These are phyloP conservation scores for Sechiopsis laciniata DNA, from an alignment of 306 rosid genomes.

Conservation along the genomic window DNA sequence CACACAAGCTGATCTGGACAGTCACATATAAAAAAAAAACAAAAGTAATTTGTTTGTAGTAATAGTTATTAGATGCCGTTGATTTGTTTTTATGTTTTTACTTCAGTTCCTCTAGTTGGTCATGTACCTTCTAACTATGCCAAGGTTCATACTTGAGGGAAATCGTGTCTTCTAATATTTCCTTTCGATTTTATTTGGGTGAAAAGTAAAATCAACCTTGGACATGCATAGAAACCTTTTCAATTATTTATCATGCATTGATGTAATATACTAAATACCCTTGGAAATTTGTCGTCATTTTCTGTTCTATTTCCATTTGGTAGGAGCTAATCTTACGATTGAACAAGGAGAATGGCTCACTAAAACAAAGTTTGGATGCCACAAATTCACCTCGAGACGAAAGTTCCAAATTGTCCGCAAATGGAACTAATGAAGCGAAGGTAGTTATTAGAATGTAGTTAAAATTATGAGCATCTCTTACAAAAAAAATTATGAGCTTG, in stretches of 20 bases:
- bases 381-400: slow-evolving; percentile 42
- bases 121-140: no score
- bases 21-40: no score
- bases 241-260: neutral
- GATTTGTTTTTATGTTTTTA: neutral
- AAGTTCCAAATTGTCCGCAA: slow-evolving; percentile 40
- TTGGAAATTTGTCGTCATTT: slow-evolving; percentile 24
- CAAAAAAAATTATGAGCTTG: neutral
- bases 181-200: neutral
- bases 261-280: slow-evolving; percentile 1
- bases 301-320: slow-evolving; percentile 27
- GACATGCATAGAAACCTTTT: neutral
- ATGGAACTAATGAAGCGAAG: slow-evolving; percentile 46
- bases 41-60: neutral
- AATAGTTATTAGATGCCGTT: neutral
- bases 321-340: slow-evolving; percentile 71
- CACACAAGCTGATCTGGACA: no score
- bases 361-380: slow-evolving; percentile 66
- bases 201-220: neutral
- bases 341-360: slow-evolving; percentile 71
- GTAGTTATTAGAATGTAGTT: slow-evolving; percentile 27
- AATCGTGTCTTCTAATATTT: neutral
- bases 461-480: neutral
- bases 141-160: no score
- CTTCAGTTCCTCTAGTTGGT: neutral